phyloP scores from a whole-genome alignment of 2,329 filamentous ascomycete species.

The Atkinsonella texensis region DNA sequence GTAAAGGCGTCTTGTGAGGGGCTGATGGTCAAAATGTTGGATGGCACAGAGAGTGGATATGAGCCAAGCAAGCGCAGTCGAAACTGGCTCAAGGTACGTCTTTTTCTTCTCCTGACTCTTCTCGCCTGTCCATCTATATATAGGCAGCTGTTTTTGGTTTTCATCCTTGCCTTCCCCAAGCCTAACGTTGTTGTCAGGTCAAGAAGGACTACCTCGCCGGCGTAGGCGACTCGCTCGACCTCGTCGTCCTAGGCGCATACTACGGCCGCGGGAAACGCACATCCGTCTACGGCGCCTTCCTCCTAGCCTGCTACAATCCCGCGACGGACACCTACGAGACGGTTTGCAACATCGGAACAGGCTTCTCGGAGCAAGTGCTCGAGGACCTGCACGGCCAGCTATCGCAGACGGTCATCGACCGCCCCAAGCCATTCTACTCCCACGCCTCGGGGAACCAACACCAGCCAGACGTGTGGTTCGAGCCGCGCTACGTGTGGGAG shows the following conservation, averaged over 20 bases:
- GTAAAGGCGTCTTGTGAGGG: slow-evolving; percentile 95
- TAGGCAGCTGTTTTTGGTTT: neutral
- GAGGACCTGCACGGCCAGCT: slow-evolving; percentile 72
- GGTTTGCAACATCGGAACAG: slow-evolving; percentile 96
- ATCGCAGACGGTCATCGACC: slow-evolving; percentile 68
- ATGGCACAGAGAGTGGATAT: slow-evolving; percentile 84
- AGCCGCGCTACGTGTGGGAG: slow-evolving; percentile 91
- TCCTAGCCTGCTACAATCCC: slow-evolving; percentile 86
- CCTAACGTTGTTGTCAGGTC: slow-evolving; percentile 40
- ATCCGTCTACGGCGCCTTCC: slow-evolving; percentile 88
- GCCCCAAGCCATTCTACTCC: slow-evolving; percentile 85
- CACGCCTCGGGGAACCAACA: slow-evolving; percentile 78
- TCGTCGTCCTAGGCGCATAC: slow-evolving; percentile 92
- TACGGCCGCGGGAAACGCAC: slow-evolving; percentile 91
- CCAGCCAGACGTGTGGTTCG: slow-evolving; percentile 97
- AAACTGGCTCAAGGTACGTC: slow-evolving; percentile 85
- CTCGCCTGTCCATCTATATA: too few species aligned
- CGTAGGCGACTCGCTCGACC: slow-evolving; percentile 88
- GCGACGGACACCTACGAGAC: slow-evolving; percentile 77
- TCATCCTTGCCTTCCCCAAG: neutral
- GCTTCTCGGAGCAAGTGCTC: slow-evolving; percentile 90
- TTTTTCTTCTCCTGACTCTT: too few species aligned
- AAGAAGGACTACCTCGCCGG: slow-evolving; percentile 97
- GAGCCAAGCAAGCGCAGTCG: slow-evolving; percentile 92
- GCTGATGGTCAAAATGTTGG: slow-evolving; percentile 98